Conservation (phyloP, 768 basidiomycete species). For the Melanogaster broomeanus region DNA sequence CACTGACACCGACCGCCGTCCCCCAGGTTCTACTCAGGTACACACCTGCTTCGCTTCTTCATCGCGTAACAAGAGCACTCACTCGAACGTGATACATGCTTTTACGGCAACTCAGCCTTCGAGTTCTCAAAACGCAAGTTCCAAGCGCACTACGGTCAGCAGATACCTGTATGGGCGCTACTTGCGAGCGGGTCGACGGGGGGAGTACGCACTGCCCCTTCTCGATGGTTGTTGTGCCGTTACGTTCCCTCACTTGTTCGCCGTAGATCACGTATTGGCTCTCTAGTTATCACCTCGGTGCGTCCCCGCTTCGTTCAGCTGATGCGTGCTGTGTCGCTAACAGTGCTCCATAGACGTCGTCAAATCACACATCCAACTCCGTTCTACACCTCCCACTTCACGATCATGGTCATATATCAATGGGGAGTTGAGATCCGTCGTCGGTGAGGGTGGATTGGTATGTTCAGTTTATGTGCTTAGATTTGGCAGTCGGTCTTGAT, state of each 20-base stretch:
- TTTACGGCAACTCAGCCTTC: conserved; percentile 52
- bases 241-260: background rate
- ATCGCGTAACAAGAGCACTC: background rate
- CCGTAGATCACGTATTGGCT: conserved; percentile 68
- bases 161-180: conserved; percentile 83
- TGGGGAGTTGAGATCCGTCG: conserved; percentile 63
- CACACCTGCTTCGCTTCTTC: background rate
- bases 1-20: background rate
- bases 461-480: conserved; percentile 30
- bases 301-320: background rate
- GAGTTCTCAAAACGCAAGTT: conserved; percentile 89
- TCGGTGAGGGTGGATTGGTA: conserved; percentile 75
- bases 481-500: background rate
- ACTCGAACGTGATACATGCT: background rate
- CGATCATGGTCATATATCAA: conserved; percentile 78
- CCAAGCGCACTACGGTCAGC: conserved; percentile 55
- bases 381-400: conserved; percentile 69
- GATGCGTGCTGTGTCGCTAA: background rate
- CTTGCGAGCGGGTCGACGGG: conserved; percentile 82
- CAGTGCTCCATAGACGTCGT: conserved; percentile 65
- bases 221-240: no score
- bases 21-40: conserved; percentile 69
- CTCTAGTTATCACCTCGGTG: conserved; percentile 86
- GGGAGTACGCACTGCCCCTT: conserved; percentile 53
- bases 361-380: conserved; percentile 88